Conservation (phyloP, 139 green algal genomes). For the Chlamydomonas schloesseri region DNA sequence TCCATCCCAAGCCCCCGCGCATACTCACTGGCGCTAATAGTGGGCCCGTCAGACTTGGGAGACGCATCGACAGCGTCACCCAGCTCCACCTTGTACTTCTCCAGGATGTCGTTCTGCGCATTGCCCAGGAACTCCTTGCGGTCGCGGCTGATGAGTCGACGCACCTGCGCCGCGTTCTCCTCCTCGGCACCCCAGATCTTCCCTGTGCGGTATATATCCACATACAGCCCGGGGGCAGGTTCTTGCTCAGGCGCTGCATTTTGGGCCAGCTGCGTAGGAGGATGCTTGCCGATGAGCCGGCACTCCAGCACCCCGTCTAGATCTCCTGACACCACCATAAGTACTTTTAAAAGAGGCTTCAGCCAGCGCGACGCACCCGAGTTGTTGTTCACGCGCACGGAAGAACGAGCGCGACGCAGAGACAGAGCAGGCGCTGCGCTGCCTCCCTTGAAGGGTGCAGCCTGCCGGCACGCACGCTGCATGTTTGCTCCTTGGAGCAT, state of each 20-base stretch:
- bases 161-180: conserved; percentile 78
- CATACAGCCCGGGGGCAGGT: not conserved
- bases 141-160: conserved; percentile 80
- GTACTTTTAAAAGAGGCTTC: not conserved
- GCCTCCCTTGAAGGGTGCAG: not conserved
- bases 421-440: not conserved
- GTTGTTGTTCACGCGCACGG: conserved; percentile 30
- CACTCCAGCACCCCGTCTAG: not conserved
- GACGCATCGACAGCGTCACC: not conserved
- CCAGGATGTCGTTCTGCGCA: conserved; percentile 50
- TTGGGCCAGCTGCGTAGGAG: too few species aligned
- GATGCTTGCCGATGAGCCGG: too few species aligned
- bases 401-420: not conserved
- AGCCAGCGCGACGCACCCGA: not conserved
- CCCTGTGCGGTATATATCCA: not conserved
- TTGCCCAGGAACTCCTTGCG: conserved; percentile 82
- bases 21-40: conserved; percentile 18
- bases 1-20: too few species aligned
- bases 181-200: conserved; percentile 43
- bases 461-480: not conserved
- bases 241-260: not conserved
- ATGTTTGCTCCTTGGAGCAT: not conserved
- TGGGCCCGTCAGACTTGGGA: not conserved
- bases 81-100: conserved; percentile 60
- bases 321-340: not conserved